Conservation (phyloP, 805 yeast species). For the Ogataea paraovalis region DNA sequence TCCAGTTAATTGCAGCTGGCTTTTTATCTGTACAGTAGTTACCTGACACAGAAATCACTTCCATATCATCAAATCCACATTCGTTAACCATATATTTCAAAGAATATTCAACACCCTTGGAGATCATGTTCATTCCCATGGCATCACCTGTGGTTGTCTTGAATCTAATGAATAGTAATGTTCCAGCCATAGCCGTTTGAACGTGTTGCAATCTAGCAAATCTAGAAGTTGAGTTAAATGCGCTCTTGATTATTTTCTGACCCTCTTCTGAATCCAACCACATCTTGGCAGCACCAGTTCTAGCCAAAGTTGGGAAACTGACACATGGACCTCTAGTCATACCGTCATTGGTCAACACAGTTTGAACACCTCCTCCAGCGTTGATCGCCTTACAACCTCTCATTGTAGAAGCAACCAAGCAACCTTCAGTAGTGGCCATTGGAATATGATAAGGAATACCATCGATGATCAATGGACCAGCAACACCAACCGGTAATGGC, state of each 20-base stretch:
- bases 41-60: constrained; percentile 87
- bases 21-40: constrained; percentile 97
- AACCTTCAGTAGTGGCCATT: constrained; percentile 99
- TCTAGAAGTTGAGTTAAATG: constrained; percentile 94
- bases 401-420: constrained; percentile 97
- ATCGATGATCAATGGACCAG: constrained; percentile 93
- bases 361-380: constrained; percentile 92
- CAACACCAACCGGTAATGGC: constrained; percentile 97
- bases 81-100: constrained; percentile 80
- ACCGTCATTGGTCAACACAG: constrained; percentile 92
- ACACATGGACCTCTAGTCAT: constrained; percentile 99
- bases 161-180: constrained; percentile 81
- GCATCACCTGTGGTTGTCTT: constrained; percentile 99
- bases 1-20: constrained; percentile 98
- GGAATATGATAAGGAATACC: constrained; percentile 88
- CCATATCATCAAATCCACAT: constrained; percentile 94
- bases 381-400: constrained; percentile 98
- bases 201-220: constrained; percentile 91
- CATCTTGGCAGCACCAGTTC: constrained; percentile 92
- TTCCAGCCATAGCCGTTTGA: constrained; percentile 94
- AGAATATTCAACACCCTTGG: constrained; percentile 93
- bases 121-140: constrained; percentile 99
- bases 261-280: constrained; percentile 98
- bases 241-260: constrained; percentile 71
- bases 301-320: constrained; percentile 69